phyloP scores from a whole-genome alignment of 2,329 filamentous ascomycete genomes.

The Paracoccidioides brasiliensis region DNA sequence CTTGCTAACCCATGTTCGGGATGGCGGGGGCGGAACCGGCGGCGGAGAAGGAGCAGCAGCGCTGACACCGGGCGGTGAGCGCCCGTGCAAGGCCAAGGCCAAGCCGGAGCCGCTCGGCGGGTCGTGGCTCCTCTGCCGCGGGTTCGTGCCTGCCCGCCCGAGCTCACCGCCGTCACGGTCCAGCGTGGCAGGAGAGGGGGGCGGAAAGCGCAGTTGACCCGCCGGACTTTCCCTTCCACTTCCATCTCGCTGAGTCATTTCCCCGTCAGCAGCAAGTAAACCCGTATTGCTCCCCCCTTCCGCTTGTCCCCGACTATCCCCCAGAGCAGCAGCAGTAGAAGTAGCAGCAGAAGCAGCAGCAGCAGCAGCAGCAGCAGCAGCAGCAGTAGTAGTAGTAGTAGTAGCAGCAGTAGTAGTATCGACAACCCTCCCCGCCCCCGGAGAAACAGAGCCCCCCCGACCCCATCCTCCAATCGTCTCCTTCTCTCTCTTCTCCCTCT shows the following conservation, averaged over 20 bases:
- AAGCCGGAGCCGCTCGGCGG: neutral
- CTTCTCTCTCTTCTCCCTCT: too few species aligned
- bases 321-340: neutral
- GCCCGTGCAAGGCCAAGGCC: neutral
- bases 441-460: neutral
- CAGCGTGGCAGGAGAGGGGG: neutral
- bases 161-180: neutral
- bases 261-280: too few species aligned
- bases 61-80: neutral
- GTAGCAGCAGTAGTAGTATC: too few species aligned
- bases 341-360: neutral
- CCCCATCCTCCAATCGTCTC: too few species aligned
- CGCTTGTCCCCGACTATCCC: too few species aligned
- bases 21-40: conserved; percentile 4
- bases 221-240: too few species aligned
- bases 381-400: too few species aligned
- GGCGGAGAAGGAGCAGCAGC: conserved; percentile 1
- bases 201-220: neutral
- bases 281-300: too few species aligned
- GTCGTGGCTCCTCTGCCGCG: conserved; percentile 10
- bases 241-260: neutral
- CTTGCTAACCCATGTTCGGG: conserved; percentile 8
- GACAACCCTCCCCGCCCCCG: too few species aligned
- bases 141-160: conserved; percentile 8
- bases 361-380: neutral